A percentile compares a stretch with the other conserved stretches of the same genome.
phyloP scores from a whole-genome alignment of 164 flowering plant species.

The Magnolia kwangsiensis region DNA sequence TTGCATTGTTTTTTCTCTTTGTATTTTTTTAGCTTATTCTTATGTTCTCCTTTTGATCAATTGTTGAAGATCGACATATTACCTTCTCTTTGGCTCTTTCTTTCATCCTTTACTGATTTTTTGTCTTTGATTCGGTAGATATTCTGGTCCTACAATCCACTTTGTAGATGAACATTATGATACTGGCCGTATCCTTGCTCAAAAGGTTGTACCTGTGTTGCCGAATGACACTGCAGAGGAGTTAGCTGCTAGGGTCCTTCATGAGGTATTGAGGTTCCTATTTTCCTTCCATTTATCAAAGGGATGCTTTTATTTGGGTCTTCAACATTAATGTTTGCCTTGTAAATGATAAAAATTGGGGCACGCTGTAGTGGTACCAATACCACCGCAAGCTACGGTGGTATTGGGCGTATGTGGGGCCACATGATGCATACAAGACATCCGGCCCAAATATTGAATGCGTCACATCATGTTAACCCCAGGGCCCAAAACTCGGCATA shows the following conservation, averaged over 20 bases:
- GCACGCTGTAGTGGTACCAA: no score
- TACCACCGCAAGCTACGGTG: no score
- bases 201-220: constrained; percentile 75
- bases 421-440: no score
- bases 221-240: constrained; percentile 71
- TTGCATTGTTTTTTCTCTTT: background rate
- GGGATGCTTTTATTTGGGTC: background rate
- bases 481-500: no score
- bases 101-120: background rate
- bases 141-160: constrained; percentile 85
- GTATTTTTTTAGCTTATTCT: background rate
- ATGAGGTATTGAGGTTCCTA: constrained; percentile 43
- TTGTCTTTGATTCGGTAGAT: constrained; percentile 32
- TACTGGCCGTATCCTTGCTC: constrained; percentile 86
- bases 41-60: background rate
- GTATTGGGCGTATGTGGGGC: no score
- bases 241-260: constrained; percentile 81
- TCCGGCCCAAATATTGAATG: no score
- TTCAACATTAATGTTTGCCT: no score
- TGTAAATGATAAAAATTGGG: no score
- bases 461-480: no score
- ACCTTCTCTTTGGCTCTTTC: background rate
- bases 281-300: no score
- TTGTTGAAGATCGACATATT: background rate
- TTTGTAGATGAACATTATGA: constrained; percentile 92